Base-by-base conservation (phyloP, 495 filamentous ascomycete genomes). In the Emericellopsis terricola region DNA sequence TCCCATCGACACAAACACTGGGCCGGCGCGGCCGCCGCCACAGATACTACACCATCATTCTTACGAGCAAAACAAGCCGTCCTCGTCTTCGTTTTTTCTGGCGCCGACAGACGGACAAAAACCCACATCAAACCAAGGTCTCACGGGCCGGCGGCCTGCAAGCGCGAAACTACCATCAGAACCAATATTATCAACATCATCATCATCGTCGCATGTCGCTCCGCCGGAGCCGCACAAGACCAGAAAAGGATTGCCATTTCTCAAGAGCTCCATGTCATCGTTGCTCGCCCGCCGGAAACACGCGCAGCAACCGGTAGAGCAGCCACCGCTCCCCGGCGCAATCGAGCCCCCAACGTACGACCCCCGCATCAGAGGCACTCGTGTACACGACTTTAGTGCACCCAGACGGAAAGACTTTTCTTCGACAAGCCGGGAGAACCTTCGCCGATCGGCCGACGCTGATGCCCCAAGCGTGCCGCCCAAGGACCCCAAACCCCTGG, bases 361-460 rank as follows among this genome's bases (percentile, higher is more conserved):
- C 45, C 82, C 82, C 13, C 56, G 84, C 28, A 94, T 94, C 43
- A 69, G 71, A 28, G 85, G 85, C 18, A 87, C 76, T 8, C 68
- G 74, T 20, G 71, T 94, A 6, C 85, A 94, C 53, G 85, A 94
- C 50, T 94, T 94, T 41, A 87, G 80, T 43, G 81, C 76, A 1
- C 85, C 85, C 8, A 62, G 82, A 23, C 65, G 69, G n/a, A 69
- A 65, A 32, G 23, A 26, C 11, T 26, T n/a, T n/a, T n/a, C n/a
- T n/a, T n/a, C n/a, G n/a, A n/a, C n/a, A n/a, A n/a, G n/a, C n/a
- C n/a, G n/a, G n/a, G n/a, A n/a, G n/a, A n/a, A n/a, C n/a, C n/a
- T n/a, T n/a, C n/a, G n/a, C n/a, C n/a, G n/a, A n/a, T n/a, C n/a
- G n/a, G n/a, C n/a, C n/a, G n/a, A n/a, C n/a, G n/a, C n/a, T n/a